phyloP scores from a whole-genome alignment of 148 eudicot species.

The Vaccinium macrocarpon region DNA sequence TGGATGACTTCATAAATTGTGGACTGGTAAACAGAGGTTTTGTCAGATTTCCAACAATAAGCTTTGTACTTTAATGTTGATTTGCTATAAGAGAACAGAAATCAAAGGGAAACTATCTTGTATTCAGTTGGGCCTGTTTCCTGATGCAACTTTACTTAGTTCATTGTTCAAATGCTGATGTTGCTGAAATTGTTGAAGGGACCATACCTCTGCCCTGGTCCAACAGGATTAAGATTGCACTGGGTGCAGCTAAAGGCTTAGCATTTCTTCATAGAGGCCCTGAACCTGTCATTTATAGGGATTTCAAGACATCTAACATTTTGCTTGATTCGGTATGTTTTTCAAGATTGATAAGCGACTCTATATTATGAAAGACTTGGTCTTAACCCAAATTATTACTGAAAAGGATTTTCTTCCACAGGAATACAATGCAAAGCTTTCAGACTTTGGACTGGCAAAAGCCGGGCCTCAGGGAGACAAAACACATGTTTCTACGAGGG shows the following conservation, averaged over 20 bases:
- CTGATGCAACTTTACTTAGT: slow-evolving; percentile 10
- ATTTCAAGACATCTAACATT: slow-evolving; percentile 93
- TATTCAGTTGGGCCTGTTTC: slow-evolving; percentile 2
- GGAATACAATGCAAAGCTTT: slow-evolving; percentile 96
- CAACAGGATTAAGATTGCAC: slow-evolving; percentile 83
- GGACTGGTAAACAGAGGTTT: background rate
- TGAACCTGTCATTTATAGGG: slow-evolving; percentile 89
- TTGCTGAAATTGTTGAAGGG: slow-evolving; percentile 45
- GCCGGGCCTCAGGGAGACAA: slow-evolving; percentile 98
- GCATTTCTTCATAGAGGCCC: slow-evolving; percentile 80
- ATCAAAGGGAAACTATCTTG: background rate
- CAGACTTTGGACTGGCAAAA: slow-evolving; percentile 94
- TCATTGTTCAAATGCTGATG: slow-evolving; percentile 8
- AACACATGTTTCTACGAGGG: slow-evolving; percentile 94
- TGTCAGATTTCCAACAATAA: background rate
- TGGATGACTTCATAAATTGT: background rate
- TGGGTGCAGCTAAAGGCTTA: slow-evolving; percentile 94
- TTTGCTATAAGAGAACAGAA: background rate
- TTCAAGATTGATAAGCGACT: background rate
- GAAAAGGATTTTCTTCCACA: slow-evolving; percentile 21
- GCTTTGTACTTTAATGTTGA: too few relatives aligned
- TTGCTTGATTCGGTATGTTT: slow-evolving; percentile 77
- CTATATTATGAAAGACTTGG: background rate
- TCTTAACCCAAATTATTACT: background rate
- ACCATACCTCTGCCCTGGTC: slow-evolving; percentile 94